Base-by-base conservation (phyloP, 192 early-diverging fungal genomes). In the Linnemannia exigua region DNA sequence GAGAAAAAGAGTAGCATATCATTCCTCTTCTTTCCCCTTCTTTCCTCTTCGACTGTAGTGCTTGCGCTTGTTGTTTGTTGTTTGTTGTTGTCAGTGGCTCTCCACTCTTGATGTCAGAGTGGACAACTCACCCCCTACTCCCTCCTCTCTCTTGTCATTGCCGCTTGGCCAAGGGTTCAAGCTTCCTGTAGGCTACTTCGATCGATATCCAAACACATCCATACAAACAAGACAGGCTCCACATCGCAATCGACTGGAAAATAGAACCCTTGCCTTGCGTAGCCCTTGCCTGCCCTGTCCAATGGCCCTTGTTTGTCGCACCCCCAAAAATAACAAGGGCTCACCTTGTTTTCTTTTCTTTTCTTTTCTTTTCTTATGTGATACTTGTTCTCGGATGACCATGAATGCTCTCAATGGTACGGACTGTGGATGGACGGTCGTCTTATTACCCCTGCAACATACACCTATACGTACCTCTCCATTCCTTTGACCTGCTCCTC, bases 351-450 rank as follows among this genome's bases (percentile, higher is more conserved):
- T 51, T n/a, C n/a, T n/a, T n/a, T n/a, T n/a, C n/a, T 14, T 9
- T 44, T 44, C 25, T 61, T 61, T 61, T 25, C 12, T 61, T 61
- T 61, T 31, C 12, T 61, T 44, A 44, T 44, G 41, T 44, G 41
- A 44, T 44, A 44, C 9, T 69, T 0, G 16, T 69, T 69, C 67
- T 41, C 33, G 67, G 67, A 69, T 69, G 35, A 38, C 67, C 37
- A 69, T 69, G 35, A 69, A 69, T 41, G 67, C 67, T 69, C 37
- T 69, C 67, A 69, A 69, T 69, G 25, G 33, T 69, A n/a, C 15
- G 25, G 25, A 58, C 54, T n/a, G n/a, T n/a, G n/a, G n/a, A n/a
- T n/a, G n/a, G n/a, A n/a, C n/a, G n/a, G n/a, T 22, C 51, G 22
- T 54, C 22, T 54, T 22, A n/a, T n/a, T 54, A 19, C n/a, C n/a